Evolutionary conservation across 345 rosid genomes (phyloP), one percentile per base, ranked within the genome.

Genomic region (Aquilaria sinensis): DNA sequence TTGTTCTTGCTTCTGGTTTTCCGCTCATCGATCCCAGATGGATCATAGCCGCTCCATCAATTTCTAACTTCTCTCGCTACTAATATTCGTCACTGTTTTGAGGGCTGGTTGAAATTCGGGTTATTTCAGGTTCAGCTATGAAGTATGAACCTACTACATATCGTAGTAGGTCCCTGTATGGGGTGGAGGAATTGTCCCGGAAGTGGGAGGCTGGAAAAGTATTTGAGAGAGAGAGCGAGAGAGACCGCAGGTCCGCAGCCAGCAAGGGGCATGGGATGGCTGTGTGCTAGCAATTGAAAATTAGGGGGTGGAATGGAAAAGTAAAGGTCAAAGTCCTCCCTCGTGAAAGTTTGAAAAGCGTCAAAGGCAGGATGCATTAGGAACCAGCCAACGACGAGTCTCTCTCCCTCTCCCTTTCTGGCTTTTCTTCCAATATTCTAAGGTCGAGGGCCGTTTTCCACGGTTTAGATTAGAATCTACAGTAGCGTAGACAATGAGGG

Each of bases 311-410:
- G 43, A 29, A 50, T 50, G 63, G 80, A 74, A 83, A 83, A 72
- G 81, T 76, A 78, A 65, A 5, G 75, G 80, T 80, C 85, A 80
- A 83, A 78, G 85, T 83, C 85, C 57, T 75, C 77, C 57, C 58
- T 61, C 12, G 60, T 29, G 51, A 43, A 47, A 8, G 12, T 74
- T 76, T 80, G 78, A 80, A 80, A 77, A 68, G 77, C 62, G 85
- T 83, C 88, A 83, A 78, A 54, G 34, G 65, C 69, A 78, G 80
- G 71, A 67, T 77, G 81, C 66, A 63, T 37, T 37, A 37, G 43
- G 43, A 37, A 37, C 5, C 43, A 5, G 43, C 43, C 43, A 37
- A 37, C 7, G 43, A 37, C 43, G 5, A 37, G 43, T 37, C 43
- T 37, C 43, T 56, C 54, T 58, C 60, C 10, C 32, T 32, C 49